phyloP scores from a whole-genome alignment of 306 rosid species.

The Spatholobus suberectus region DNA sequence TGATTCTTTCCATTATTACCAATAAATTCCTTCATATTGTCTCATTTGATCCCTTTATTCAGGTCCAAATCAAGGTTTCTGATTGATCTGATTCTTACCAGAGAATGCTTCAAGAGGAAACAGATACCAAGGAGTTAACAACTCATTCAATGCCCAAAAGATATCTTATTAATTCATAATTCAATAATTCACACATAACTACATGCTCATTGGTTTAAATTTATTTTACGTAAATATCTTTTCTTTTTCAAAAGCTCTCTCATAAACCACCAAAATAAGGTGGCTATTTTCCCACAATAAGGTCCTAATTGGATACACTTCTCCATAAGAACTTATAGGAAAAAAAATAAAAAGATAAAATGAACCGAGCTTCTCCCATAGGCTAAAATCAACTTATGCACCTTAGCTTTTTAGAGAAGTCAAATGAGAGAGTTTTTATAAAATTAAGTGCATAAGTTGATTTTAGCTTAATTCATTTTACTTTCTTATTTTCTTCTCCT shows the following conservation, averaged over 20 bases:
- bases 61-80: constrained; percentile 43
- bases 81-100: constrained; percentile 25
- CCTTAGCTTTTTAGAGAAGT: too few relatives aligned
- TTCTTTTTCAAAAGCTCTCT: neutral
- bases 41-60: constrained; percentile 30
- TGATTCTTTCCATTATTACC: constrained; percentile 36
- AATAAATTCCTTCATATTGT: constrained; percentile 38
- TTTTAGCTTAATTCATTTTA: too few relatives aligned
- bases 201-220: neutral
- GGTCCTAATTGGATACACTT: too few relatives aligned
- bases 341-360: too few relatives aligned
- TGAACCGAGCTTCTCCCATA: too few relatives aligned
- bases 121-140: constrained; percentile 20
- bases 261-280: neutral
- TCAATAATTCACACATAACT: neutral
- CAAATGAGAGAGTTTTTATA: too few relatives aligned
- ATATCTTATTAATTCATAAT: neutral
- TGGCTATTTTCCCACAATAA: neutral
- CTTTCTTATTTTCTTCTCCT: too few relatives aligned
- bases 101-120: constrained; percentile 37
- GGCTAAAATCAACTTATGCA: too few relatives aligned
- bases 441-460: too few relatives aligned
- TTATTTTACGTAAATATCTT: neutral
- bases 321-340: too few relatives aligned
- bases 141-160: neutral